Evolutionary conservation across 495 filamentous ascomycete species (phyloP).

Genomic region (Polyplosphaeria fusca): DNA sequence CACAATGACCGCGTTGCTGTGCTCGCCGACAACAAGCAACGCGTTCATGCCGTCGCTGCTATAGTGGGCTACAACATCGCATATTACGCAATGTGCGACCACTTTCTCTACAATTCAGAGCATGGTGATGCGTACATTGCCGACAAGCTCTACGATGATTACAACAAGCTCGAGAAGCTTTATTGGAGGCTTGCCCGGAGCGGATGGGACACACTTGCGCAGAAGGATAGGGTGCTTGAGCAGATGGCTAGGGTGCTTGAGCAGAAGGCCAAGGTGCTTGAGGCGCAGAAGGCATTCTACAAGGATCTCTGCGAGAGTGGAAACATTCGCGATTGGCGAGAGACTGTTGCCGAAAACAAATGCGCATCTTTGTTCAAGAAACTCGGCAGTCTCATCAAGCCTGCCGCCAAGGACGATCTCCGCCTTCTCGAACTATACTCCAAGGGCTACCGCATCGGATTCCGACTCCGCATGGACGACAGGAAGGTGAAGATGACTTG

Average conservation of each 20-base stretch:
- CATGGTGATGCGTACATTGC: background rate
- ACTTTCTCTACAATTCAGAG: constrained; percentile 4
- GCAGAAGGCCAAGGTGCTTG: constrained; percentile 5
- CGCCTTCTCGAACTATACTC: background rate
- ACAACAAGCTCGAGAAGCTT: background rate
- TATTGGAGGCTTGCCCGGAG: no score
- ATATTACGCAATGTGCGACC: constrained; percentile 1
- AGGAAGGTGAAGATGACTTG: constrained; percentile 13
- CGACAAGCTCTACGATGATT: background rate
- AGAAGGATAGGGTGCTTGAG: background rate
- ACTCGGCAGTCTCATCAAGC: background rate
- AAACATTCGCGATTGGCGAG: constrained; percentile 1
- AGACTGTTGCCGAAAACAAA: background rate
- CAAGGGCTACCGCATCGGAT: constrained; percentile 21
- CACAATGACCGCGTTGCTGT: background rate
- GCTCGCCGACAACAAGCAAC: background rate
- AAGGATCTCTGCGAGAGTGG: background rate
- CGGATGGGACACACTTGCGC: no score
- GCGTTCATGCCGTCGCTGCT: background rate
- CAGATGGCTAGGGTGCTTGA: background rate
- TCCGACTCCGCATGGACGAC: constrained; percentile 18
- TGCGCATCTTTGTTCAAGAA: background rate
- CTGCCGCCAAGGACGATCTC: background rate
- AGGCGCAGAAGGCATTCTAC: constrained; percentile 7
- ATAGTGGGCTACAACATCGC: constrained; percentile 8